Base-by-base conservation (phyloP, 73 alveolate genomes). In the Paramecium tetraurelia region DNA sequence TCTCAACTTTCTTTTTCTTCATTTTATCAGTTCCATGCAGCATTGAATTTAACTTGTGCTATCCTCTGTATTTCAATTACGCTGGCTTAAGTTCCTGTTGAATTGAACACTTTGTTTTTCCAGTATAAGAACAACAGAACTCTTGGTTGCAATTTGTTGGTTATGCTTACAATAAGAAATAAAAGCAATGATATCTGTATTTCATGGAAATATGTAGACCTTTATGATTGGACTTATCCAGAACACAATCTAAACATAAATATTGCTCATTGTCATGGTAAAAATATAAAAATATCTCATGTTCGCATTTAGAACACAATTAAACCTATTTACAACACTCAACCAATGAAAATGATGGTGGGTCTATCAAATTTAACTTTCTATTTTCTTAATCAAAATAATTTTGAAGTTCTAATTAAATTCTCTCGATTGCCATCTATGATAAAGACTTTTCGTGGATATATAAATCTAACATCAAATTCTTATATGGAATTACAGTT, bases 401-500 rank as follows among this genome's bases (percentile, higher is more conserved):
- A 11, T 72, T 72, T 12, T 40, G 35, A 8, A 72, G 27, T 36
- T 72, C 86, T 35, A 38, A 31, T 72, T 35, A 72, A 16, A 72
- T 36, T 72, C 35, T 36, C n/a, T 72, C 59, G 1, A 38, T 72
- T 3, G 35, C n/a, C 33, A 29, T 35, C 16, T 33, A 43, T 16
- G 36, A 35, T 72, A 72, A 33, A 16, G 40, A 20, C 6, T 40
- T 72, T 88, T 93, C 97, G 43, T 88, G 86, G 46, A 93, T 95
- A 18, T 93, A 48, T n/a, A 95, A 53, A 68, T 95, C 97, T 59
- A 95, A 40, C 72, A 85, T 40, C 12, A 95, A 86, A 29, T 89
- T 88, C 53, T 83, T 43, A 71, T 75, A 80, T 18, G 96, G 96
- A 20, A 95, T 92, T 0, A 95, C 80, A 41, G 93, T 89, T 59